Base-by-base conservation (phyloP, 2,329 filamentous ascomycete genomes). In the Aspergillus ochraceoroseus region DNA sequence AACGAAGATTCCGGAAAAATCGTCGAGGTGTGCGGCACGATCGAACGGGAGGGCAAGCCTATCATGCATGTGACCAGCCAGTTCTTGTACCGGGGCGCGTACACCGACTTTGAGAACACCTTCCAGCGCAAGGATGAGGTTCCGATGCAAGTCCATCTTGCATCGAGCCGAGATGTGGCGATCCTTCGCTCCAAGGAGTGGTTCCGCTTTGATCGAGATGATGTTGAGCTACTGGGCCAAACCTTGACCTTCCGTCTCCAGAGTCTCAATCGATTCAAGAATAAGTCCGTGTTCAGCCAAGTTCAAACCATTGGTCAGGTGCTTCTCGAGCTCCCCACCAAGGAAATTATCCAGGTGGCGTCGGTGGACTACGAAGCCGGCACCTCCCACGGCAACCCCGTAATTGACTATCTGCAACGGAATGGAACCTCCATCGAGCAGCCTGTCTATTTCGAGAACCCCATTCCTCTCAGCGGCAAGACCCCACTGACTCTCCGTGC, bases 21-120 rank as follows among this genome's bases (percentile, higher is more conserved):
- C 89, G 94, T 98, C 12, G 94, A 98, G 68, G 90, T 98, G n/a
- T 95, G 89, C 58, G 92, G 92, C 48, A 98, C 92, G 4, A 95
- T 98, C 57, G 83, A 78, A 38, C 84, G 92, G 29, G 80, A 89
- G 38, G 84, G 84, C 17, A 68, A 85, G 64, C 76, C 88, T 4
- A 87, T 98, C 48, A 98, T 98, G 92, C 88, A 98, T 63, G 92
- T 98, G 18, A 96, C 89, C 8, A 95, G 88, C 48, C 92, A 98
- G 66, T 98, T 98, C 77, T 68, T 98, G 58, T 98, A 98, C 75
- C 84, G 94, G 34, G 92, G 92, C 41, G 75, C 76, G 19, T 98
- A 98, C 70, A 85, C 78, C 41, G 94, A 98, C 66, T 98, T 80
- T 56, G 85, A 95, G 70, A 98, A 95, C 71, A 98, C 94, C 5